Conservation (phyloP, 345 rosid species). For the Atalantia buxifolia region DNA sequence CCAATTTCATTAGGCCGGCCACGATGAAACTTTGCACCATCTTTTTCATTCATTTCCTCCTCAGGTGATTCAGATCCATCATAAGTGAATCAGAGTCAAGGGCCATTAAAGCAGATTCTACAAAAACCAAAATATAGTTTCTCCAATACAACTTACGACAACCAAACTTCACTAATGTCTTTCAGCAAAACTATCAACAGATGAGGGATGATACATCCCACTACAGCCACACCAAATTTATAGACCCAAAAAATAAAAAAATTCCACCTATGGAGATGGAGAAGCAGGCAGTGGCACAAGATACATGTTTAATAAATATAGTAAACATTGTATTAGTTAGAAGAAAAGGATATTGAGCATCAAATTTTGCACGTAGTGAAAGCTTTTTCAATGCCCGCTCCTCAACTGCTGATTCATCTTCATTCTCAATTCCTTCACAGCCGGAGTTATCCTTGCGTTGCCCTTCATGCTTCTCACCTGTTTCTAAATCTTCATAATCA, state of each 20-base stretch:
- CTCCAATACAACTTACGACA: background rate
- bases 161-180: no score
- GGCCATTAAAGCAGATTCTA: slow-evolving; percentile 21
- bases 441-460: slow-evolving; percentile 30
- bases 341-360: no score
- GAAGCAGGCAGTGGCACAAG: no score
- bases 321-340: no score
- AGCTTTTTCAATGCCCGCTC: no score
- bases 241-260: background rate
- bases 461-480: slow-evolving; percentile 53
- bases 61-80: slow-evolving; percentile 58
- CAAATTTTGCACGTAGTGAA: no score
- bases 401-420: slow-evolving; percentile 1
- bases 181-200: no score
- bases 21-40: slow-evolving; percentile 29
- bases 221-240: background rate
- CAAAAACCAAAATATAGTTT: background rate
- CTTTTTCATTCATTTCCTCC: slow-evolving; percentile 42
- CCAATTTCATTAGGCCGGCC: slow-evolving; percentile 63
- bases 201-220: background rate
- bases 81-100: slow-evolving; percentile 61
- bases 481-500: slow-evolving; percentile 93
- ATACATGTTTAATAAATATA: no score
- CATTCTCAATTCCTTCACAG: slow-evolving; percentile 30
- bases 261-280: no score